Evolutionary conservation across 139 green algal species (phyloP).

Genomic region (Chloropicon primus): DNA sequence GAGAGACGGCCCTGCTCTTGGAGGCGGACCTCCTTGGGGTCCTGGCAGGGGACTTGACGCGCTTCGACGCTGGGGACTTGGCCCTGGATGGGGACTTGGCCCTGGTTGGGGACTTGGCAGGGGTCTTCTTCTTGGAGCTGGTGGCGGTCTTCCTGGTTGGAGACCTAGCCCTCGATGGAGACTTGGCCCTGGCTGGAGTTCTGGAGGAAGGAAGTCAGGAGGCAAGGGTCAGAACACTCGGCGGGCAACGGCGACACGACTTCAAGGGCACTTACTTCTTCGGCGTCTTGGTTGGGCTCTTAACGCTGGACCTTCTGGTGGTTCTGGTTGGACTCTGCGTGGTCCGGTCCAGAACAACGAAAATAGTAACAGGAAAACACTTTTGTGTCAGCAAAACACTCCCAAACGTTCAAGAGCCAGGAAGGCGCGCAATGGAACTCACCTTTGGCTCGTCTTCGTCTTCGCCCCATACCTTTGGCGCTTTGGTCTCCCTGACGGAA

Average conservation of each 20-base stretch:
- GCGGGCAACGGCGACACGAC: neutral
- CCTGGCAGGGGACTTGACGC: neutral
- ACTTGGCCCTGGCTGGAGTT: neutral
- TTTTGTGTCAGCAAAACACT: too few relatives aligned
- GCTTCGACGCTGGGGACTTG: neutral
- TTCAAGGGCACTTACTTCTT: neutral
- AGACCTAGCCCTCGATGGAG: neutral
- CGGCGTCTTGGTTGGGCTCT: neutral
- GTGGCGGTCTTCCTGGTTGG: neutral
- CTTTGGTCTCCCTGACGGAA: neutral
- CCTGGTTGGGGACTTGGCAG: neutral
- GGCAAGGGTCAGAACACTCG: neutral
- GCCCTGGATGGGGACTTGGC: neutral
- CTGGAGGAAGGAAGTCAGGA: neutral
- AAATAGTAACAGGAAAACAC: too few relatives aligned
- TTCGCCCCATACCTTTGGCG: neutral
- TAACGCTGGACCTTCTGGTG: neutral
- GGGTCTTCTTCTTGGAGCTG: neutral
- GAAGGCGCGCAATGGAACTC: neutral
- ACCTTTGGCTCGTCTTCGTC: neutral
- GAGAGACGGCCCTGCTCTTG: neutral
- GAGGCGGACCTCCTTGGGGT: neutral
- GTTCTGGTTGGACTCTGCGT: neutral
- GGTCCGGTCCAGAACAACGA: too few relatives aligned
- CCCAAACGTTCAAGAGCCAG: too few relatives aligned